Conservation (phyloP, 805 yeast genomes). For the Spathaspora passalidarum region DNA sequence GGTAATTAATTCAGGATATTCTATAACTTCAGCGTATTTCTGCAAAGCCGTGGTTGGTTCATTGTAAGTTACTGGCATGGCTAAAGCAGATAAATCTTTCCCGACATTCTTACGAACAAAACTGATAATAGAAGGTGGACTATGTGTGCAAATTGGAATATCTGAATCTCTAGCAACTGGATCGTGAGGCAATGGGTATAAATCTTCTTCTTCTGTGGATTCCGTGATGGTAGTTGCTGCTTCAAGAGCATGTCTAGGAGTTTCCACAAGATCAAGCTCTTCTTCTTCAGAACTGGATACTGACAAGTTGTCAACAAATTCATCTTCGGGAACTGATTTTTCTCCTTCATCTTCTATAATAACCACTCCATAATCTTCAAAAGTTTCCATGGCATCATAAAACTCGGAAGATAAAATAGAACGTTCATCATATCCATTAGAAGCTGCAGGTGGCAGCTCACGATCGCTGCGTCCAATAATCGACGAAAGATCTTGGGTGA, state of each 20-base stretch:
- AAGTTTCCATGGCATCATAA: slow-evolving; percentile 65
- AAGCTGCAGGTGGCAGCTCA: slow-evolving; percentile 3
- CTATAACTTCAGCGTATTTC: slow-evolving; percentile 74
- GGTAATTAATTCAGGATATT: slow-evolving; percentile 66
- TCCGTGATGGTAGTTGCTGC: neutral
- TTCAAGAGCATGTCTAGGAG: neutral
- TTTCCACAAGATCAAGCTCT: neutral
- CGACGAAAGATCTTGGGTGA: slow-evolving; percentile 19
- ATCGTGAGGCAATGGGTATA: slow-evolving; percentile 66
- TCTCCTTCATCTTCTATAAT: slow-evolving; percentile 30
- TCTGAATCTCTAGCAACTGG: slow-evolving; percentile 54
- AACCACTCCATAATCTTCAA: slow-evolving; percentile 58
- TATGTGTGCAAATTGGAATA: slow-evolving; percentile 52
- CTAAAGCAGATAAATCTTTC: slow-evolving; percentile 76
- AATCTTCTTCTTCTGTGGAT: slow-evolving; percentile 4
- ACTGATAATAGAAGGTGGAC: slow-evolving; percentile 81
- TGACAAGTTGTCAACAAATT: slow-evolving; percentile 15
- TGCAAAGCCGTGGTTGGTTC: slow-evolving; percentile 88
- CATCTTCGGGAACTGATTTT: slow-evolving; percentile 15
- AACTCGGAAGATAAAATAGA: slow-evolving; percentile 35
- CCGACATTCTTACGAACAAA: slow-evolving; percentile 89
- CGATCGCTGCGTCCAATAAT: slow-evolving; percentile 15
- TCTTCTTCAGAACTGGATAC: slow-evolving; percentile 15
- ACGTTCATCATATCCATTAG: slow-evolving; percentile 17
- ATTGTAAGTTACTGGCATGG: slow-evolving; percentile 93